phyloP scores from a whole-genome alignment of 2,329 filamentous ascomycete species.

The Grosmannia penicillata region DNA sequence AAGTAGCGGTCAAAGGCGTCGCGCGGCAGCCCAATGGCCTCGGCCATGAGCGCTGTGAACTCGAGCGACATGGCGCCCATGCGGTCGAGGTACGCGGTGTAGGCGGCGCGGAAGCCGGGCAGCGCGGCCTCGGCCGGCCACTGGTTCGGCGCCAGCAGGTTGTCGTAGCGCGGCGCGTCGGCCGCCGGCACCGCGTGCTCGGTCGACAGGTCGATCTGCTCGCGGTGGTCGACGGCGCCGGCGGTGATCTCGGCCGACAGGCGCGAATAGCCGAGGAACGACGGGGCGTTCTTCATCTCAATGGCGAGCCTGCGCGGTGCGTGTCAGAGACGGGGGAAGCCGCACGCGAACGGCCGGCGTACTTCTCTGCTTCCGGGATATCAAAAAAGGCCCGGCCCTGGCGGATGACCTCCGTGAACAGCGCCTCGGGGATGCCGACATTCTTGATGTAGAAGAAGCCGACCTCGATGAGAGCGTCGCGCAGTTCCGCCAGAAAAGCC shows the following conservation, averaged over 20 bases:
- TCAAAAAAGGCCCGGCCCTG: conserved; percentile 65
- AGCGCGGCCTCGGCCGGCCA: conserved; percentile 55
- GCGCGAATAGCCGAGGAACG: conserved; percentile 55
- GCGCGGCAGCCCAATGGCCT: conserved; percentile 59
- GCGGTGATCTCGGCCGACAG: conserved; percentile 59
- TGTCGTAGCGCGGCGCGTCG: conserved; percentile 53
- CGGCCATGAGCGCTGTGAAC: conserved; percentile 70
- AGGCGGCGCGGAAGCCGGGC: conserved; percentile 53
- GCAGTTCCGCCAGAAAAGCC: conserved; percentile 54
- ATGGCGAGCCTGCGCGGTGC: conserved; percentile 36
- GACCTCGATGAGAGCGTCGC: conserved; percentile 68
- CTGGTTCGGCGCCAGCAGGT: conserved; percentile 64
- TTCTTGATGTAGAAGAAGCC: conserved; percentile 80
- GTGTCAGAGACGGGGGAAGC: not conserved
- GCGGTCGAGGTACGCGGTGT: conserved; percentile 58
- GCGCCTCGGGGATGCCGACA: conserved; percentile 51
- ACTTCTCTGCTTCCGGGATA: conserved; percentile 63
- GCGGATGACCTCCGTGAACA: conserved; percentile 50
- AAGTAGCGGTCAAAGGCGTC: conserved; percentile 68
- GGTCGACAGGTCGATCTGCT: conserved; percentile 78
- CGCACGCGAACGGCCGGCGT: conserved; percentile 4
- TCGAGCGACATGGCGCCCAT: conserved; percentile 60
- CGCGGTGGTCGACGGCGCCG: conserved; percentile 60
- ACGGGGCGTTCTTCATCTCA: conserved; percentile 60
- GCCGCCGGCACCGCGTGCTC: conserved; percentile 52